Evolutionary conservation across 345 rosid genomes (phyloP).

Genomic region (Salix exigua): DNA sequence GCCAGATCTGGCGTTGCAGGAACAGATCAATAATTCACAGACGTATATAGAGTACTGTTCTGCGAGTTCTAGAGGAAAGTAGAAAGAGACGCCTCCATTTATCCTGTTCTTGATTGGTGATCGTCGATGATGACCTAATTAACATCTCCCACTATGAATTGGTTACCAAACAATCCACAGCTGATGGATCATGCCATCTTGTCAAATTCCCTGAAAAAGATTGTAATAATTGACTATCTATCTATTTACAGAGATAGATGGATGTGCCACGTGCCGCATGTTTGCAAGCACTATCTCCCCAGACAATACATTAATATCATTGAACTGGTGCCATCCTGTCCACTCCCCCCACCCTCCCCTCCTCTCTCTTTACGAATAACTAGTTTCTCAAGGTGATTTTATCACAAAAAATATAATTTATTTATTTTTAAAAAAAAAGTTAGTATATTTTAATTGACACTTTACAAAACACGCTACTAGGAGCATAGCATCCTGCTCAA

Average conservation of each 20-base stretch:
- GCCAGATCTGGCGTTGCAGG: no score
- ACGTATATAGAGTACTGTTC: not conserved
- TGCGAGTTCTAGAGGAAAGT: not conserved
- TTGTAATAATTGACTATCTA: not conserved
- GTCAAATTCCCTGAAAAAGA: constrained; percentile 8
- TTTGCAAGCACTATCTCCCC: not conserved
- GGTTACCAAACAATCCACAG: constrained; percentile 12
- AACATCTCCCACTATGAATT: not conserved
- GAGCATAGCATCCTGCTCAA: not conserved
- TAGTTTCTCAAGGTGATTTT: no score
- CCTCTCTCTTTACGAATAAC: not conserved
- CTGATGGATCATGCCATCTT: constrained; percentile 5
- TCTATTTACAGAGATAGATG: not conserved
- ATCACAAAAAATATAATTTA: no score
- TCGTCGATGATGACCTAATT: constrained; percentile 14
- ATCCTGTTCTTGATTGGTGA: not conserved
- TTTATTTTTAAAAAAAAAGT: no score
- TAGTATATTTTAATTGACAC: no score
- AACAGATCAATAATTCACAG: not conserved
- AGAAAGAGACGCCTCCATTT: no score
- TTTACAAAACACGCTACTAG: no score
- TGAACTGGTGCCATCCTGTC: not conserved
- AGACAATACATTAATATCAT: not conserved
- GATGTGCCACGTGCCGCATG: not conserved
- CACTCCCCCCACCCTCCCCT: not conserved